Evolutionary conservation across 805 yeast species (phyloP).

Genomic region (Yarrowia bubula): DNA sequence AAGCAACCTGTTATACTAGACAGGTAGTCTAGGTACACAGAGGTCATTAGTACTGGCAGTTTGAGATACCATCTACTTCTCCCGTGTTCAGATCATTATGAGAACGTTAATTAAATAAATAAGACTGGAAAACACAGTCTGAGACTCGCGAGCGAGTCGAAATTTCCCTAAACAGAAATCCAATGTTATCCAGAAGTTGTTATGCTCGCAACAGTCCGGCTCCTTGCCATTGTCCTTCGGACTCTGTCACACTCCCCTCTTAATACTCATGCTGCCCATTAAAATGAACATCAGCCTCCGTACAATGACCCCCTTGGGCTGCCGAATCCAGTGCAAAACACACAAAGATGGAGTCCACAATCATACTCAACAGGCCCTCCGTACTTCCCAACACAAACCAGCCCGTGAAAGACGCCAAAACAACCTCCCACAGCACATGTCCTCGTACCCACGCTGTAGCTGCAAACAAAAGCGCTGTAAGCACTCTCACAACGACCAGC

Average conservation of each 20-base stretch:
- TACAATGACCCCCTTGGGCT: constrained; percentile 35
- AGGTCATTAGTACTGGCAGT: too few relatives aligned
- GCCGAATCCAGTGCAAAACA: constrained; percentile 40
- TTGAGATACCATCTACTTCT: too few relatives aligned
- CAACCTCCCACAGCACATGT: constrained; percentile 39
- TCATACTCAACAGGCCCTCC: constrained; percentile 43
- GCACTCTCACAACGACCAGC: constrained; percentile 40
- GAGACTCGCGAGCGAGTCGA: too few relatives aligned
- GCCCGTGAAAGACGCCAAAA: constrained; percentile 43
- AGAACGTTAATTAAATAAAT: constrained; percentile 12
- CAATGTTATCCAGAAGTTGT: too few relatives aligned
- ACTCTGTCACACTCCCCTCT: too few relatives aligned
- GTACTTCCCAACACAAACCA: constrained; percentile 47
- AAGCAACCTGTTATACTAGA: too few relatives aligned
- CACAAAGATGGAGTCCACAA: constrained; percentile 41
- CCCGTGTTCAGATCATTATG: background rate
- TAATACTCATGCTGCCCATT: constrained; percentile 25
- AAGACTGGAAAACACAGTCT: constrained; percentile 1
- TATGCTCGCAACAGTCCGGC: too few relatives aligned
- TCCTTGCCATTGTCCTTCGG: too few relatives aligned
- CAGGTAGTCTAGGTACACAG: too few relatives aligned
- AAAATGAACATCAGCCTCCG: constrained; percentile 36
- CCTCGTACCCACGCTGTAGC: constrained; percentile 45
- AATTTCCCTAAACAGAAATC: too few relatives aligned
- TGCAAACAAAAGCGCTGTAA: constrained; percentile 42